Conservation (phyloP, 805 yeast genomes). For the Jamesozyma jinghongensis region DNA sequence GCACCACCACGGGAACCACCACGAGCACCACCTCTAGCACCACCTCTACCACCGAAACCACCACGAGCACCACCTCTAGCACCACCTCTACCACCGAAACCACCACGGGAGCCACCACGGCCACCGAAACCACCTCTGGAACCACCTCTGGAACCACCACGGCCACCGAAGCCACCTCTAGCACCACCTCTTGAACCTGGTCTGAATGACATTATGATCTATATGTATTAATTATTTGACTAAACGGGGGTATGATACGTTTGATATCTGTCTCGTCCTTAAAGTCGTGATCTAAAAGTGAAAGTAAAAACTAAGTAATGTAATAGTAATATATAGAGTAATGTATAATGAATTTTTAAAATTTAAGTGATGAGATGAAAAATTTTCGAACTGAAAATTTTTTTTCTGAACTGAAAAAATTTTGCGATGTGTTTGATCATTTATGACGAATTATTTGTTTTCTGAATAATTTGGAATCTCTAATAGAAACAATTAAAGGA, state of each 20-base stretch:
- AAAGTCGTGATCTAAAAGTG: not conserved
- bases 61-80: conserved; percentile 41
- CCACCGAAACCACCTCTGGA: conserved; percentile 38
- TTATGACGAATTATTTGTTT: not conserved
- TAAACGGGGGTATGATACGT: not conserved
- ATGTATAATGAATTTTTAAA: not conserved
- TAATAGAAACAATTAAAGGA: no score
- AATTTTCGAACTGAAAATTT: not conserved
- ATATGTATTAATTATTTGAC: conserved; percentile 1
- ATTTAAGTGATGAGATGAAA: conserved; percentile 1
- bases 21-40: conserved; percentile 44
- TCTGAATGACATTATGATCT: conserved; percentile 61
- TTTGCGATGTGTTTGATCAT: not conserved
- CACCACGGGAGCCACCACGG: conserved; percentile 31
- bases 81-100: conserved; percentile 34
- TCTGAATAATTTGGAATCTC: no score
- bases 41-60: conserved; percentile 42
- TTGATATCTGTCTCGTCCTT: conserved; percentile 1
- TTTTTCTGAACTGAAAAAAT: not conserved
- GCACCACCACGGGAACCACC: conserved; percentile 47
- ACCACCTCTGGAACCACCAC: conserved; percentile 38
- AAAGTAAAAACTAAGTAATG: not conserved
- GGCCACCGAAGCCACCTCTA: conserved; percentile 10
- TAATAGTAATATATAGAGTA: not conserved
- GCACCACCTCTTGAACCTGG: conserved; percentile 54